Base-by-base conservation (phyloP, 176 grass and related monocot genomes). In the Panicum miliaceum region DNA sequence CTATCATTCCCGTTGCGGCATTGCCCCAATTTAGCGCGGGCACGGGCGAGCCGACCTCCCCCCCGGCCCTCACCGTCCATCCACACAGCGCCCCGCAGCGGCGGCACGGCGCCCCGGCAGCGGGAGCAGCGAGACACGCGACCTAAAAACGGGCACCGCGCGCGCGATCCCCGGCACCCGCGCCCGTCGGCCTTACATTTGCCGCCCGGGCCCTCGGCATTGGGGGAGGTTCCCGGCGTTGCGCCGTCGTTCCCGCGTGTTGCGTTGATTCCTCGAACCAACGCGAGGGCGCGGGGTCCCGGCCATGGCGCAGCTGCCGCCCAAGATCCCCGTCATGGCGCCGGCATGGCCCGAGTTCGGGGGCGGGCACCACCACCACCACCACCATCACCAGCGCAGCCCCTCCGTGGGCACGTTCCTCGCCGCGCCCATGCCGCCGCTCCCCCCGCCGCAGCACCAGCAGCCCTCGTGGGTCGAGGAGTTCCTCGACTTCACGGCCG, bases 271-370 rank as follows among this genome's bases (percentile, higher is more conserved):
- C 75, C 43, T 66, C 73, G 42, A 8, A 71, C 80, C 65, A 74
- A 51, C 65, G 84, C 73, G 84, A 73, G 79, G 79, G 48, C 48
- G 74, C 35, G 64, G 45, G 70, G 78, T 72, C 77, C 27, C 59
- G 78, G 85, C 74, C 84, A 97, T 97, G 94, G 92, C 92, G 63
- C 92, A 97, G 68, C 80, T 92, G 90, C 94, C 92, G 87, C 94
- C 94, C 80, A 92, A 87, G 84, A 72, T 81, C 65, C 94, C 94
- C 29, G 69, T 46, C 78, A 84, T 91, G 83, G 73, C 84, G 37
- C 52, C 84, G 78, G 80, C 83, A 46, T 94, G 92, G 92, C 78
- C 73, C 19, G 83, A 70, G 41, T 86, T 88, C 78, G 75, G 86
- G 52, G 79, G 80, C 69, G 64, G 68, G 58, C 88, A 88, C 76